phyloP scores from a whole-genome alignment of 1,139 yeast genomes.

The Ogataea hybrid region DNA sequence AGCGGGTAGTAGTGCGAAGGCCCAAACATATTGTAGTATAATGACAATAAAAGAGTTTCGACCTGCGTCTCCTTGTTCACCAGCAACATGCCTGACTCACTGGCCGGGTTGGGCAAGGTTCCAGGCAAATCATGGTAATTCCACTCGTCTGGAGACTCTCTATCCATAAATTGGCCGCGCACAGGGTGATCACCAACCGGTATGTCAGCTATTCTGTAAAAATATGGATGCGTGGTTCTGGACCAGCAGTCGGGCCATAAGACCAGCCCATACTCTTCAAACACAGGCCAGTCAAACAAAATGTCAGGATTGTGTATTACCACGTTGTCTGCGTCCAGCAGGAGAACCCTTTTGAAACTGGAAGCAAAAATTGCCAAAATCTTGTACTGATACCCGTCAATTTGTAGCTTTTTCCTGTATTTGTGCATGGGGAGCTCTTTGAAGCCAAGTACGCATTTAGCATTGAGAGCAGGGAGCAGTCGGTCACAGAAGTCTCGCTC shows the following conservation, averaged over 20 bases:
- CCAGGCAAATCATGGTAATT: conserved; percentile 56
- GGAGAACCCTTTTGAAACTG: conserved; percentile 54
- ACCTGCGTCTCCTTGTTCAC: conserved; percentile 52
- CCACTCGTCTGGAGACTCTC: conserved; percentile 29
- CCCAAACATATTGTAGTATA: conserved; percentile 62
- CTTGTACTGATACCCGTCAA: conserved; percentile 59
- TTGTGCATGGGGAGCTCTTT: no score
- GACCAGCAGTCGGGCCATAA: conserved; percentile 79
- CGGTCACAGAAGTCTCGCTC: no score
- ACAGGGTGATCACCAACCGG: conserved; percentile 33
- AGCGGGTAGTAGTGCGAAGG: conserved; percentile 59
- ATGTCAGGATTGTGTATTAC: conserved; percentile 55
- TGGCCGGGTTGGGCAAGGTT: conserved; percentile 59
- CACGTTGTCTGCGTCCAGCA: conserved; percentile 68
- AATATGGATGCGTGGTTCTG: conserved; percentile 56
- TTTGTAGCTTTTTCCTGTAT: no score
- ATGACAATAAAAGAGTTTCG: conserved; percentile 48
- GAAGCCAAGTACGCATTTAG: no score
- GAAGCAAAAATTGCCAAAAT: conserved; percentile 60
- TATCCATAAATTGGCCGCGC: conserved; percentile 29
- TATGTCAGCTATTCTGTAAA: conserved; percentile 53
- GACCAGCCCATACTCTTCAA: conserved; percentile 35
- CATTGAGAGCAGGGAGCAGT: no score
- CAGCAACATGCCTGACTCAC: conserved; percentile 63
- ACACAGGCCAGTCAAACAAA: conserved; percentile 40